These are phyloP conservation scores for Gymnopus androsaceus DNA, from an alignment of 1,284 basidiomycete species.

Conservation along the genomic window DNA sequence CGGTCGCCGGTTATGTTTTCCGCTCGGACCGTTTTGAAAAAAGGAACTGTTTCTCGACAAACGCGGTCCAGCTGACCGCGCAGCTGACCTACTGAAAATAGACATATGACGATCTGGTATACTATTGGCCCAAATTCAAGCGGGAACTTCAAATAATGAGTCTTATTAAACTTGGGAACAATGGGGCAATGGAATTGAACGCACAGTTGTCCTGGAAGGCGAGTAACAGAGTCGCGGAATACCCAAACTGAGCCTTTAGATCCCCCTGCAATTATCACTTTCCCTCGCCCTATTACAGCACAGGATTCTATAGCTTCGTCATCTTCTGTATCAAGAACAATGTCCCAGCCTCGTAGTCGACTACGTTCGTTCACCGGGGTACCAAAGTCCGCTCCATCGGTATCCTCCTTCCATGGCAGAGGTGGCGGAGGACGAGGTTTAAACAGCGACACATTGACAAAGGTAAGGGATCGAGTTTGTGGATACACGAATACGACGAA, in stretches of 20 bases:
- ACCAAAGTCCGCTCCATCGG: background rate
- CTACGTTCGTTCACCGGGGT: background rate
- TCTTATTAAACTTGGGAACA: too few species aligned
- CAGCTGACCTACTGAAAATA: too few species aligned
- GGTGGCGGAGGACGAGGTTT: slow-evolving; percentile 28
- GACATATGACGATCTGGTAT: too few species aligned
- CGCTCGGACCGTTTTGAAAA: too few species aligned
- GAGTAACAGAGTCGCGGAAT: slow-evolving; percentile 18
- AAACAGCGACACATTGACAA: slow-evolving; percentile 53
- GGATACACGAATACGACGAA: slow-evolving; percentile 47
- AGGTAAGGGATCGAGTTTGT: slow-evolving; percentile 39
- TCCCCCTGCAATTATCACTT: slow-evolving; percentile 43
- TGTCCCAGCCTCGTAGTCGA: slow-evolving; percentile 5
- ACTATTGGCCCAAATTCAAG: too few species aligned
- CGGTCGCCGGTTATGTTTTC: too few species aligned
- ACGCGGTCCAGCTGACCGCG: too few species aligned
- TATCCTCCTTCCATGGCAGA: background rate
- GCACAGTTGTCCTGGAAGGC: too few species aligned
- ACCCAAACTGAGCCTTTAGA: slow-evolving; percentile 41
- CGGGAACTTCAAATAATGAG: too few species aligned
- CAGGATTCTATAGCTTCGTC: slow-evolving; percentile 26
- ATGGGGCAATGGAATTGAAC: too few species aligned
- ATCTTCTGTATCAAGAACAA: background rate
- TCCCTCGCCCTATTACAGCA: slow-evolving; percentile 45
- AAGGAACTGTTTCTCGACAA: too few species aligned